These are phyloP conservation scores for Orychophragmus violaceus DNA, from an alignment of 345 rosid genomes.

Conservation along the genomic window DNA sequence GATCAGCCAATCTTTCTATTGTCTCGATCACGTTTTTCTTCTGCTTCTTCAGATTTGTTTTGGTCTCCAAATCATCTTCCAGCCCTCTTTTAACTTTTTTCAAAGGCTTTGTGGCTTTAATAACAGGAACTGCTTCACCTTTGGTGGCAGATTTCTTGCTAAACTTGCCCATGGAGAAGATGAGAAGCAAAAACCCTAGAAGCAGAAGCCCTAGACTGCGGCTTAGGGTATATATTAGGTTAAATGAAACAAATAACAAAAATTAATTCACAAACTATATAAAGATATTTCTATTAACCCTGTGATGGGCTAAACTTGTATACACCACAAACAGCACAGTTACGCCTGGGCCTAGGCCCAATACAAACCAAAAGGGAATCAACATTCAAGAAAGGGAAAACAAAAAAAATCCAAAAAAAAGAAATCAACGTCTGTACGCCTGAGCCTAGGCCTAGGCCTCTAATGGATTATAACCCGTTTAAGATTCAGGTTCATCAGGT, in stretches of 20 bases:
- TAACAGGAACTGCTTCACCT: constrained; percentile 28
- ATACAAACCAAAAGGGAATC: neutral
- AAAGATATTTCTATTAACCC: neutral
- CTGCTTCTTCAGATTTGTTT: constrained; percentile 47
- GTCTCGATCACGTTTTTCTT: constrained; percentile 40
- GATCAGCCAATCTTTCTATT: constrained; percentile 32
- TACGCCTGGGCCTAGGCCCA: neutral
- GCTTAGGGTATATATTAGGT: neutral
- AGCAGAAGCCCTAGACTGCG: neutral
- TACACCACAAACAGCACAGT: neutral
- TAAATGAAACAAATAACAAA: neutral
- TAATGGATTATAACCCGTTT: neutral
- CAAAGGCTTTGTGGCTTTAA: constrained; percentile 24
- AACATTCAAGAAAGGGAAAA: neutral
- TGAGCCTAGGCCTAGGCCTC: neutral
- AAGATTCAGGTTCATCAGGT: constrained; percentile 1
- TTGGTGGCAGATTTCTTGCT: constrained; percentile 36
- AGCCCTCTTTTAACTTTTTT: constrained; percentile 50
- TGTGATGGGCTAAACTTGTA: neutral
- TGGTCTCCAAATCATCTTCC: constrained; percentile 38
- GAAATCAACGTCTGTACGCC: neutral
- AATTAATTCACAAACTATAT: neutral
- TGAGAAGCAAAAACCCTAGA: neutral
- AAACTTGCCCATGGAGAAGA: constrained; percentile 38
- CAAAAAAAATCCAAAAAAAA: neutral